These are phyloP conservation scores for Nicotiana benthamiana DNA, from an alignment of 257 asterid genomes.

Conservation along the genomic window DNA sequence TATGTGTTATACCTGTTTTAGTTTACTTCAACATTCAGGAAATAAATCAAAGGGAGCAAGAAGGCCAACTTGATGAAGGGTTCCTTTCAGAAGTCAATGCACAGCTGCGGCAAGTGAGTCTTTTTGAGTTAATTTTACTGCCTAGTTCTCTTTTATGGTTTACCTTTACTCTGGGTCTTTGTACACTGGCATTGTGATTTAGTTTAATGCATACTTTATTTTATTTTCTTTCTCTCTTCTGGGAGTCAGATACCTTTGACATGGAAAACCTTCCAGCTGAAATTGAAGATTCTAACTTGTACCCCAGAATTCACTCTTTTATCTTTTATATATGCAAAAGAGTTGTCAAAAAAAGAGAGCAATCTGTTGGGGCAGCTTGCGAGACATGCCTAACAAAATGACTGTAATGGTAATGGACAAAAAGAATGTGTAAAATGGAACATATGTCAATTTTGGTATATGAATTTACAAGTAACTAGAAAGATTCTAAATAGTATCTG, in stretches of 20 bases:
- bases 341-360: neutral
- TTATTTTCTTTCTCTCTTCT: neutral
- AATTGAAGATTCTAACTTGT: neutral
- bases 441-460: neutral
- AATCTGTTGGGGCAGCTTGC: neutral
- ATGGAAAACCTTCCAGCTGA: neutral
- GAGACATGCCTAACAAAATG: neutral
- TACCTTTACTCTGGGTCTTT: neutral
- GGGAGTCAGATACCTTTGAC: neutral
- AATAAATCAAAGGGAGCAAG: constrained; percentile 81
- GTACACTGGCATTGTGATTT: neutral
- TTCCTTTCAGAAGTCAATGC: constrained; percentile 91
- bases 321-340: neutral
- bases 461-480: neutral
- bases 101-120: constrained; percentile 81
- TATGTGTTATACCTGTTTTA: neutral
- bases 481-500: neutral
- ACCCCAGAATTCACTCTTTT: neutral
- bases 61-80: constrained; percentile 94
- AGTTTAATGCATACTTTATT: neutral
- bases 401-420: neutral
- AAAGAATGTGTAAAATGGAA: neutral
- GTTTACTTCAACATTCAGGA: constrained; percentile 42
- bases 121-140: neutral
- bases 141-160: neutral